Percentiles rank a stretch among this genome's conserved stretches.
Conservation (phyloP, 495 filamentous ascomycete species). For the Penicillium canescens region DNA sequence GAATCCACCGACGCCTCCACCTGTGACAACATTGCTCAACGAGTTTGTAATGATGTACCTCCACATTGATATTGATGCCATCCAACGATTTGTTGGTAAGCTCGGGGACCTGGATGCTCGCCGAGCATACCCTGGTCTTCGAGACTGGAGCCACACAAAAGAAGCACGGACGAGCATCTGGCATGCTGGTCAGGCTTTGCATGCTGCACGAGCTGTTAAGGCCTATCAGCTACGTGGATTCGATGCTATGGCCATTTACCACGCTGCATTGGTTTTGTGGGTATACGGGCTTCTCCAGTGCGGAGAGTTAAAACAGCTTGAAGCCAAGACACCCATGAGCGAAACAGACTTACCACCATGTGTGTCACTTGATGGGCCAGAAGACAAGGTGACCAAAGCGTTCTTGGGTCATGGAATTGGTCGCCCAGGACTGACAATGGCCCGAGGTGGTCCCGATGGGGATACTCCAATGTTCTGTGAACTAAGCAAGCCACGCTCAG, state of each 20-base stretch:
- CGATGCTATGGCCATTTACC: slow-evolving; percentile 54
- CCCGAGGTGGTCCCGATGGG: neutral
- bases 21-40: slow-evolving; percentile 38
- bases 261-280: slow-evolving; percentile 58
- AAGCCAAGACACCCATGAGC: slow-evolving; percentile 18
- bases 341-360: slow-evolving; percentile 4
- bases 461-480: slow-evolving; percentile 16
- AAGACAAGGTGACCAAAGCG: slow-evolving; percentile 28
- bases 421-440: slow-evolving; percentile 31
- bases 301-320: slow-evolving; percentile 8
- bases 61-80: slow-evolving; percentile 57
- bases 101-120: slow-evolving; percentile 58
- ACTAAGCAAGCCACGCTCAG: slow-evolving; percentile 24
- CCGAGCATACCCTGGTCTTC: slow-evolving; percentile 47
- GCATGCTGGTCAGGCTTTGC: slow-evolving; percentile 60
- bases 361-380: slow-evolving; percentile 33
- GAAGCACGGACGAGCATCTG: slow-evolving; percentile 55
- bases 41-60: slow-evolving; percentile 57
- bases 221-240: slow-evolving; percentile 54
- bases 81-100: slow-evolving; percentile 61
- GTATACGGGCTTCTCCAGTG: slow-evolving; percentile 48
- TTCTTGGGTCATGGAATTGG: slow-evolving; percentile 33
- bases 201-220: slow-evolving; percentile 47
- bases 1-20: neutral
- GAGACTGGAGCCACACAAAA: slow-evolving; percentile 48